These are phyloP conservation scores for Nemophila menziesii DNA, from an alignment of 257 asterid genomes.

Conservation along the genomic window DNA sequence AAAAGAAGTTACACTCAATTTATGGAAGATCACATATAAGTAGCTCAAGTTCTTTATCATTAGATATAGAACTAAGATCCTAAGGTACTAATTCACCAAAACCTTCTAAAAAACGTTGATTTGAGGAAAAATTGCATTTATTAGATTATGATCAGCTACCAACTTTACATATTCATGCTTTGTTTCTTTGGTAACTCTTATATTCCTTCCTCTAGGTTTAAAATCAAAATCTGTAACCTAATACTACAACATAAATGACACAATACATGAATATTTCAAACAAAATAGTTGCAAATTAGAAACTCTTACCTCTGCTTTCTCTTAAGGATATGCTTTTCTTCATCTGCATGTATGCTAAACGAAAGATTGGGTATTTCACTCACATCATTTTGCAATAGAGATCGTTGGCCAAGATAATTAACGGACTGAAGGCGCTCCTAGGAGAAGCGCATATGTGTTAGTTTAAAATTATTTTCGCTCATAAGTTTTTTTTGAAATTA, in stretches of 20 bases:
- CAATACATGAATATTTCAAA: background rate
- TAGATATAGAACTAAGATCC: slow-evolving; percentile 77
- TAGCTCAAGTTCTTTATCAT: slow-evolving; percentile 90
- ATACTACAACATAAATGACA: slow-evolving; percentile 5
- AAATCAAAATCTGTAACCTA: slow-evolving; percentile 97
- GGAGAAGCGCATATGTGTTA: too few relatives aligned
- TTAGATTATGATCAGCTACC: slow-evolving; percentile 93
- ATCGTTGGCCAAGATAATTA: too few relatives aligned
- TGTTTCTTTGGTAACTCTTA: slow-evolving; percentile 89
- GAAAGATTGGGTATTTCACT: slow-evolving; percentile 92
- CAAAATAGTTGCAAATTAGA: background rate
- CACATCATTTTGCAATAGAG: slow-evolving; percentile 75
- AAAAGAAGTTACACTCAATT: slow-evolving; percentile 85
- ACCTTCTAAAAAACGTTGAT: slow-evolving; percentile 91
- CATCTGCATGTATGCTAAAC: slow-evolving; percentile 97
- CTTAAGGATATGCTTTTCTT: slow-evolving; percentile 95
- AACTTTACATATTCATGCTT: slow-evolving; percentile 96
- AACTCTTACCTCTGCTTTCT: slow-evolving; percentile 70
- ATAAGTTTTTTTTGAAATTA: too few relatives aligned
- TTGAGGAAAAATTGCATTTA: slow-evolving; percentile 95
- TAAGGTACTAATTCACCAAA: slow-evolving; percentile 80
- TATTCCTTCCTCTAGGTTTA: slow-evolving; percentile 96
- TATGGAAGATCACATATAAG: slow-evolving; percentile 96
- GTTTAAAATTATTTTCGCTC: too few relatives aligned
- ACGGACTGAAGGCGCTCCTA: too few relatives aligned